Base-by-base conservation (phyloP, 2,329 filamentous ascomycete species). In the Phoma herbarum region DNA sequence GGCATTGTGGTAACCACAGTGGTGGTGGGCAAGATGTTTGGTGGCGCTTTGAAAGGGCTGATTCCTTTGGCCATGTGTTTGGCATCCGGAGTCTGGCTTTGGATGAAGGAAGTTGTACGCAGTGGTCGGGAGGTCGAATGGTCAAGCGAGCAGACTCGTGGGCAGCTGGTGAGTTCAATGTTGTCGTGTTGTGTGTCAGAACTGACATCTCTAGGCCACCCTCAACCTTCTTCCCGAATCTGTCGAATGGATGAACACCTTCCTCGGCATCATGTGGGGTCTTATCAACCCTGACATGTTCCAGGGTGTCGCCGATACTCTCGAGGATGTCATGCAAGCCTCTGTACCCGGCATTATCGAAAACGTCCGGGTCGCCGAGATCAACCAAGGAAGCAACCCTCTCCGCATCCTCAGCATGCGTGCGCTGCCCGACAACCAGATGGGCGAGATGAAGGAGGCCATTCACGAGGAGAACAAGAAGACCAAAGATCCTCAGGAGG, bases 211-310 rank as follows among this genome's bases (percentile, higher is more conserved):
- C 5, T 49, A 88, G 76, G 92, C 94, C 1, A 92, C 91, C 2
- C 88, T 90, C 28, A 97, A 97, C 70, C 81, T 98, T 26, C 89
- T 98, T 7, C 94, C 94, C 0, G 94, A 97, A 78, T 96, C 91
- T 0, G 93, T 96, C 7, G 82, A 85, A 74, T 98, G 95, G 95
- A 90, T 99, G 85, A 99, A 99, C 75, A 93, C 91, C 0, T 86
- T 95, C 49, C 78, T 98, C 4, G 86, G 86, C 1, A 86, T 97
- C 41, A 84, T 95, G 42, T 99, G 95, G 95, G 91, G 92, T 0
- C 81, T 98, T 4, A 88, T 97, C 63, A 96, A 98, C 71, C 94
- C 95, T 0, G 94, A 98, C 42, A 96, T 98, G 90, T 95, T 99
- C 76, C 82, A 87, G n/a, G 86, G 87, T 6, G 86, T 97, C 9